These are phyloP conservation scores for Physcomitrium patens DNA, from an alignment of 225 moss, liverwort and hornwort species.

Conservation along the genomic window DNA sequence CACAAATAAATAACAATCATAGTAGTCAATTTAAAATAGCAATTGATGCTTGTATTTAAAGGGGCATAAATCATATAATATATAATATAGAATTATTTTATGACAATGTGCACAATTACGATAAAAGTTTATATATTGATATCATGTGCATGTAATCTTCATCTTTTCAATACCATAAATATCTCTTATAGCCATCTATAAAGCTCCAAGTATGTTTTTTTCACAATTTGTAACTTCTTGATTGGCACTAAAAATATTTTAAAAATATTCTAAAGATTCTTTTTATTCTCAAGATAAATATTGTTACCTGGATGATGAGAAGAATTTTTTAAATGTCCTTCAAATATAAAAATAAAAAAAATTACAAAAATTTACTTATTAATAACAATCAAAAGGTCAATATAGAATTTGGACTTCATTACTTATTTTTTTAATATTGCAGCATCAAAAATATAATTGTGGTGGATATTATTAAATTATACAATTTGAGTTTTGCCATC, in stretches of 20 bases:
- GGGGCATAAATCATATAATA: too few species aligned
- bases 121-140: too few species aligned
- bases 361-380: slow-evolving; percentile 28
- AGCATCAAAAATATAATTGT: too few species aligned
- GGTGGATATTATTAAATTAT: too few species aligned
- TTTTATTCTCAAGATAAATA: slow-evolving; percentile 66
- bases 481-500: slow-evolving; percentile 12
- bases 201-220: slow-evolving; percentile 52
- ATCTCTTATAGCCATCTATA: slow-evolving; percentile 62
- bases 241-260: slow-evolving; percentile 54
- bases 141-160: slow-evolving; percentile 49
- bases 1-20: too few species aligned
- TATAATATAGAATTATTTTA: too few species aligned
- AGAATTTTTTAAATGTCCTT: slow-evolving; percentile 61
- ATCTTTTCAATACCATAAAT: slow-evolving; percentile 49
- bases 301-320: slow-evolving; percentile 63
- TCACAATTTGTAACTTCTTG: slow-evolving; percentile 59
- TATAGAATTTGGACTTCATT: too few species aligned
- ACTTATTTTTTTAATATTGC: too few species aligned
- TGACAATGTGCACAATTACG: too few species aligned
- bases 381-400: not conserved
- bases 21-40: too few species aligned
- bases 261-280: slow-evolving; percentile 62
- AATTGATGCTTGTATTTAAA: too few species aligned
- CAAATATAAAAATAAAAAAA: slow-evolving; percentile 61